phyloP scores from a whole-genome alignment of 1,284 basidiomycete genomes.

The Volvariella volvacea region DNA sequence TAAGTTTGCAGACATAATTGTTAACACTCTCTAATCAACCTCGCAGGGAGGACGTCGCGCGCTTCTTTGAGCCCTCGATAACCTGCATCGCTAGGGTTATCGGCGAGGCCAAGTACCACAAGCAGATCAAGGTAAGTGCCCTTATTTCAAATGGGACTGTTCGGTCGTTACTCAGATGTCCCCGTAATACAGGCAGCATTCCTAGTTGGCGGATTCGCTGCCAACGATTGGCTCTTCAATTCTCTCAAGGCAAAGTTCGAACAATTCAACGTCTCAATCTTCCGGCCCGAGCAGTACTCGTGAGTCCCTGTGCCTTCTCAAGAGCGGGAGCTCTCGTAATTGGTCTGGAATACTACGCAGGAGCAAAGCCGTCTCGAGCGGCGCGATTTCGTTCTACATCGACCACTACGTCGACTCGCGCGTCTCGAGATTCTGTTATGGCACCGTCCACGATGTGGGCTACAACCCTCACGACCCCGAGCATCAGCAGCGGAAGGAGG shows the following conservation, averaged over 20 bases:
- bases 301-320: neutral
- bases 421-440: slow-evolving; percentile 39
- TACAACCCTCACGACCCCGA: neutral
- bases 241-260: slow-evolving; percentile 22
- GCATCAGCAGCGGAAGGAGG: neutral
- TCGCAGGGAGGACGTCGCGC: slow-evolving; percentile 24
- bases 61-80: slow-evolving; percentile 33
- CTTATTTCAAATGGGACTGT: too few species aligned
- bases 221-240: slow-evolving; percentile 34
- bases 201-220: slow-evolving; percentile 40
- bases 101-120: slow-evolving; percentile 18
- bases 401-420: slow-evolving; percentile 42
- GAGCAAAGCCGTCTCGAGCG: slow-evolving; percentile 52
- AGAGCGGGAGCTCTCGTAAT: too few species aligned
- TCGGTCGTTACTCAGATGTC: too few species aligned
- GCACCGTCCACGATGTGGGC: slow-evolving; percentile 12
- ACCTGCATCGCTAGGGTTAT: slow-evolving; percentile 24
- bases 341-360: slow-evolving; percentile 19
- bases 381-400: slow-evolving; percentile 45
- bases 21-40: neutral
- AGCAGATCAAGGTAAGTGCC: slow-evolving; percentile 13
- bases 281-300: slow-evolving; percentile 25
- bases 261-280: slow-evolving; percentile 17
- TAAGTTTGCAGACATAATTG: slow-evolving; percentile 14
- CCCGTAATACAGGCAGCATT: slow-evolving; percentile 25